phyloP scores from a whole-genome alignment of 768 basidiomycete species.

The Suillus lakei region DNA sequence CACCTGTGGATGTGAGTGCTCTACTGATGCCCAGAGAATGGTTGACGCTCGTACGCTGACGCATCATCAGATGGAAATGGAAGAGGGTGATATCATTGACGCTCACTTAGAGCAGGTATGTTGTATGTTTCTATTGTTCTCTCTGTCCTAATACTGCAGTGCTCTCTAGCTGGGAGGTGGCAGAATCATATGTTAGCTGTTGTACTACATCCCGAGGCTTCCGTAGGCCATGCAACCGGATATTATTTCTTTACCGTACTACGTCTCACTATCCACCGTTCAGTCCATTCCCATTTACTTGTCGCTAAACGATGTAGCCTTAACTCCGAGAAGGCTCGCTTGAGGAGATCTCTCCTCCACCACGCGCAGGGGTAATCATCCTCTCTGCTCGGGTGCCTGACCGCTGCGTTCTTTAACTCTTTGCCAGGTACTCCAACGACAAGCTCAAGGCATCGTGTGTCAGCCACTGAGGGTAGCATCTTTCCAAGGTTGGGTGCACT shows the following conservation, averaged over 20 bases:
- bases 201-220: background rate
- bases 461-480: background rate
- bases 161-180: slow-evolving; percentile 28
- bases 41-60: slow-evolving; percentile 3
- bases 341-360: background rate
- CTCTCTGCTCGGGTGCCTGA: background rate
- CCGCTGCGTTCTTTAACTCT: background rate
- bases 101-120: slow-evolving; percentile 60
- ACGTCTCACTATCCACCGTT: background rate
- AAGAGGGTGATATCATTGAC: slow-evolving; percentile 68
- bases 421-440: background rate
- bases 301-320: background rate
- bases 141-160: background rate
- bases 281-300: background rate
- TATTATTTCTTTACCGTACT: background rate
- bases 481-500: background rate
- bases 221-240: background rate
- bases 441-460: background rate
- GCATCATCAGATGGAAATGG: slow-evolving; percentile 53
- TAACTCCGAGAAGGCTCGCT: background rate
- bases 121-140: slow-evolving; percentile 9
- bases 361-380: background rate
- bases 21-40: slow-evolving; percentile 3
- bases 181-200: background rate
- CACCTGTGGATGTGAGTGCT: slow-evolving; percentile 55